Conservation (phyloP, 1,139 yeast genomes). For the Scheffersomyces insectosa region DNA sequence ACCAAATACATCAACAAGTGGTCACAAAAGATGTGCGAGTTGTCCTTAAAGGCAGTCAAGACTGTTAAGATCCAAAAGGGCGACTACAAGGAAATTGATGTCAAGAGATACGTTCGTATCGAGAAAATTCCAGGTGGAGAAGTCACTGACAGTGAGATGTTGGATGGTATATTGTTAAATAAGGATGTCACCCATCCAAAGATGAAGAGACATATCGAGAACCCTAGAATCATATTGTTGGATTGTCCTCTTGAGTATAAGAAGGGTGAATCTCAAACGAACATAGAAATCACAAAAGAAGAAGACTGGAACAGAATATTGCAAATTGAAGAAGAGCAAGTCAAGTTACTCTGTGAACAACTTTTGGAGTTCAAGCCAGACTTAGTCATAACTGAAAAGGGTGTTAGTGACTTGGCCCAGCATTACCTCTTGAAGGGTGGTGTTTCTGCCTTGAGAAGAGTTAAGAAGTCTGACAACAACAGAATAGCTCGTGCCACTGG, state of each 20-base stretch:
- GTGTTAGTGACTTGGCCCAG: conserved; percentile 97
- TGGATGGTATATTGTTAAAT: conserved; percentile 90
- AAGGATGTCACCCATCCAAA: conserved; percentile 98
- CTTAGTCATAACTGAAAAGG: conserved; percentile 95
- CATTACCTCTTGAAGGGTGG: conserved; percentile 94
- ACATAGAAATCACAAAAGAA: conserved; percentile 94
- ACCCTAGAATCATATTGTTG: conserved; percentile 83
- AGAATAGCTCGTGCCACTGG: conserved; percentile 98
- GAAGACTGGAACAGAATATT: conserved; percentile 95
- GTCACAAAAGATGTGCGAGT: conserved; percentile 88
- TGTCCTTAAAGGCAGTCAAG: conserved; percentile 85
- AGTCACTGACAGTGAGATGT: conserved; percentile 80
- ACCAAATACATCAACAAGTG: conserved; percentile 92
- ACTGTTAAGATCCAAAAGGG: conserved; percentile 74
- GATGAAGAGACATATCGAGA: conserved; percentile 86
- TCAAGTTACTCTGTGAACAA: conserved; percentile 81
- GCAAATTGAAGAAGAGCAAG: conserved; percentile 98
- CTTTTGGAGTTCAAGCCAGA: conserved; percentile 87
- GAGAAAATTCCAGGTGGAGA: conserved; percentile 99
- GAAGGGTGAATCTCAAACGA: conserved; percentile 98
- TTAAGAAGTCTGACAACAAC: conserved; percentile 92
- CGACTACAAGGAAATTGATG: conserved; percentile 81
- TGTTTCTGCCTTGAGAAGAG: conserved; percentile 90
- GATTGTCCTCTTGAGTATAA: conserved; percentile 98
- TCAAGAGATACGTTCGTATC: conserved; percentile 87